Evolutionary conservation across 768 basidiomycete species (phyloP).

Genomic region (Podaxis rugospora): DNA sequence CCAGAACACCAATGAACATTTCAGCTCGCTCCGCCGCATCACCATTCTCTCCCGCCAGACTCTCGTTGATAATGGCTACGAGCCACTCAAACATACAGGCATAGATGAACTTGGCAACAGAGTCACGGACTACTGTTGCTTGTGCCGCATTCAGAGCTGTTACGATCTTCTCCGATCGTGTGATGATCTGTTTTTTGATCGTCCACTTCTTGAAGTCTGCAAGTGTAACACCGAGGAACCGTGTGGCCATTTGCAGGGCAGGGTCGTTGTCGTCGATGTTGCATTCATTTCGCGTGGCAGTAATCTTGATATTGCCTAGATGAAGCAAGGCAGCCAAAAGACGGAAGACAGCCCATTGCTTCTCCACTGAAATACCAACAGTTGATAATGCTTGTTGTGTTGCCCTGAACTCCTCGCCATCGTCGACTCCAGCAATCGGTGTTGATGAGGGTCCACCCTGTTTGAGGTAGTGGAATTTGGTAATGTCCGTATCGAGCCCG

Average conservation of each 20-base stretch:
- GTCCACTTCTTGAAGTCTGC: slow-evolving; percentile 99
- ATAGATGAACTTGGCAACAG: slow-evolving; percentile 98
- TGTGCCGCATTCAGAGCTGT: slow-evolving; percentile 82
- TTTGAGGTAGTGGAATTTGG: slow-evolving; percentile 87
- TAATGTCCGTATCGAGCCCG: slow-evolving; percentile 80
- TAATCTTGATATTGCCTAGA: slow-evolving; percentile 96
- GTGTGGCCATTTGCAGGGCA: slow-evolving; percentile 74
- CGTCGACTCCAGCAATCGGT: slow-evolving; percentile 90
- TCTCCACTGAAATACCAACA: slow-evolving; percentile 95
- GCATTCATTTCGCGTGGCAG: slow-evolving; percentile 76
- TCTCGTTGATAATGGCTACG: slow-evolving; percentile 95
- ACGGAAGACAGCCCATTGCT: slow-evolving; percentile 97
- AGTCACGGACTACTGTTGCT: slow-evolving; percentile 91
- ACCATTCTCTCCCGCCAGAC: slow-evolving; percentile 91
- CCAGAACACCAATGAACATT: slow-evolving; percentile 98
- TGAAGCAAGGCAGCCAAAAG: slow-evolving; percentile 91
- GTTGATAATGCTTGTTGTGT: slow-evolving; percentile 96
- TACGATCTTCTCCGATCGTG: slow-evolving; percentile 93
- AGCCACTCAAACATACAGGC: slow-evolving; percentile 99
- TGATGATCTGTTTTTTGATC: slow-evolving; percentile 94
- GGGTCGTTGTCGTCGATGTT: slow-evolving; percentile 80
- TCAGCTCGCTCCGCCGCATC: slow-evolving; percentile 87
- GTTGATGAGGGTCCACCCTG: slow-evolving; percentile 89
- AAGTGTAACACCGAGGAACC: slow-evolving; percentile 85
- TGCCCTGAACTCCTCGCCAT: slow-evolving; percentile 88